These are phyloP conservation scores for Begonia masoniana DNA, from an alignment of 306 rosid genomes.

Conservation along the genomic window DNA sequence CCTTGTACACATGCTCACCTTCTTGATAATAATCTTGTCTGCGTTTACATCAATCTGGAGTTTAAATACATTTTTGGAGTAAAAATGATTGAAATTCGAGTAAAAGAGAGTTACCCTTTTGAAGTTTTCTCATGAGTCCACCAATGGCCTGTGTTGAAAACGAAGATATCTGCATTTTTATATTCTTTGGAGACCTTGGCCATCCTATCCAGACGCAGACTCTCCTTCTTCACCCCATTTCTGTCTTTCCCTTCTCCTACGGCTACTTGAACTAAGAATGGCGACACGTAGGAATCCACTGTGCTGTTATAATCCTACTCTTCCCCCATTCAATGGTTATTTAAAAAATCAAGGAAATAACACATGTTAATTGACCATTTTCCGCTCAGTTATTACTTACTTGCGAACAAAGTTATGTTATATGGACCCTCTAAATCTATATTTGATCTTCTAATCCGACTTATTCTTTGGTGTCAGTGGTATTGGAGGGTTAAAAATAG, in stretches of 20 bases:
- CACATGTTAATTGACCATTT: no score
- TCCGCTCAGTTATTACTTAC: no score
- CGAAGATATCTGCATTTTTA: constrained; percentile 63
- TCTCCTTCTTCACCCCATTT: constrained; percentile 68
- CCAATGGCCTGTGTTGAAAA: constrained; percentile 98
- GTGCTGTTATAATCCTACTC: constrained; percentile 64
- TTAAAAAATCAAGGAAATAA: no score
- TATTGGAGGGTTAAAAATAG: no score
- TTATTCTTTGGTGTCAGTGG: no score
- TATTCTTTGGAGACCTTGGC: constrained; percentile 49
- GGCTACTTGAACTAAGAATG: constrained; percentile 77
- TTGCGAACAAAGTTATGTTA: no score
- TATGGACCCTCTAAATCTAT: no score
- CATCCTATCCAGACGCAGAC: constrained; percentile 80
- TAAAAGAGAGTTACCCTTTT: constrained; percentile 37
- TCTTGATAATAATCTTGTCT: constrained; percentile 96
- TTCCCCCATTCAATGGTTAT: no score
- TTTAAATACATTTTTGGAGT: background rate
- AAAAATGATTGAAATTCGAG: background rate
- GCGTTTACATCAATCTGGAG: constrained; percentile 7
- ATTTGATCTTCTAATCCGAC: no score
- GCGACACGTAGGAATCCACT: constrained; percentile 83
- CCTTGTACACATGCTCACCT: constrained; percentile 79
- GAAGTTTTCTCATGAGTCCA: constrained; percentile 98
- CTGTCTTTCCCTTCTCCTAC: constrained; percentile 49